These are phyloP conservation scores for Phanerochaete sordida DNA, from an alignment of 768 basidiomycete species.

Conservation along the genomic window DNA sequence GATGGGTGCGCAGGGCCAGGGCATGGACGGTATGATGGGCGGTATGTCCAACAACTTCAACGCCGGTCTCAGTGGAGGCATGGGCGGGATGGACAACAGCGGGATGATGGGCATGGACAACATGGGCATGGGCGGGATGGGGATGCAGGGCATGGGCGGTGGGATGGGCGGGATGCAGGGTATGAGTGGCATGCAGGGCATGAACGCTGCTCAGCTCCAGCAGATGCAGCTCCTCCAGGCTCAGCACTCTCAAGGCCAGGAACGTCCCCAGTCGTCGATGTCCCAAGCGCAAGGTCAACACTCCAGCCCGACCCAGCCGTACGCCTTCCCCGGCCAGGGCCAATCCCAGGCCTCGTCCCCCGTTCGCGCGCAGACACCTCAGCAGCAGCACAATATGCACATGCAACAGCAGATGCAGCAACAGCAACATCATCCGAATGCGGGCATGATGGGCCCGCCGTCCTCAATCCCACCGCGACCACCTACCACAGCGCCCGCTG, in stretches of 20 bases:
- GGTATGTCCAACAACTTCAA: not conserved
- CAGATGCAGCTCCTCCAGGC: conserved; percentile 21
- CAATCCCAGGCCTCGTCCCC: not conserved
- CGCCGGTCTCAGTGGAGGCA: not conserved
- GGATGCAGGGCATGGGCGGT: conserved; percentile 8
- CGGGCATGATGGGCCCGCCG: conserved; percentile 21
- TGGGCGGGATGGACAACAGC: not conserved
- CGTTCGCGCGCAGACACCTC: conserved; percentile 7
- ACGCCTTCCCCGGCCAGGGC: conserved; percentile 1
- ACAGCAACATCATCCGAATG: conserved; percentile 9
- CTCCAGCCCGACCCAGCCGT: conserved; percentile 9
- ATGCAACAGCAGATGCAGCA: conserved; percentile 19
- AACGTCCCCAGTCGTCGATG: not conserved
- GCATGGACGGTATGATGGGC: conserved; percentile 5
- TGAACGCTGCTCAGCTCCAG: conserved; percentile 14
- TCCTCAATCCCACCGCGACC: conserved; percentile 25
- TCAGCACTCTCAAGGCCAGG: conserved; percentile 11
- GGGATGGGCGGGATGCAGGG: conserved; percentile 1
- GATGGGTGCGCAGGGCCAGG: conserved; percentile 1
- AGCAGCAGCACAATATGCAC: not conserved
- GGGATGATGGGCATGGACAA: conserved; percentile 10
- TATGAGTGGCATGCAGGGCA: conserved; percentile 14
- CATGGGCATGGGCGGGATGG: not conserved
- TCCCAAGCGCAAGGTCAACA: conserved; percentile 11
- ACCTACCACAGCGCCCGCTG: conserved; percentile 16